Base-by-base conservation (phyloP, 345 rosid species). In the Gossypium longicalyx region DNA sequence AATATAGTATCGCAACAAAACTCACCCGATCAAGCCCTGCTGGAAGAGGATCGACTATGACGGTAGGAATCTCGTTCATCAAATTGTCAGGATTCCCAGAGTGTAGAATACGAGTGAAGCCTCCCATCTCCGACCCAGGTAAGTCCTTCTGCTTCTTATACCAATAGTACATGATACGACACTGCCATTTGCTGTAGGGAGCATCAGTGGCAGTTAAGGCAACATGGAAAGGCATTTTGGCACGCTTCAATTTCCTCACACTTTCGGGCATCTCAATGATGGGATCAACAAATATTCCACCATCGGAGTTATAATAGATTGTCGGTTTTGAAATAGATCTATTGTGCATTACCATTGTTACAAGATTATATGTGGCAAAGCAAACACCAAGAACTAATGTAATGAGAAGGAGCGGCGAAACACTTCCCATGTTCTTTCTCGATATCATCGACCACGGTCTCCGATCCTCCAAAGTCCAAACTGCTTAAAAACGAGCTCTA, bases 101-200 rank as follows among this genome's bases (percentile, higher is more conserved):
- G 79, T 94, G 98, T 87, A 94, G 83, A 77, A 94, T 80, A 19
- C 98, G 88, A 2, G 97, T 92, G 67, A 94, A 94, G 67, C 95
- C 91, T n/a, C 98, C 98, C 95, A 94, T 91, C 59, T 89, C 95
- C 0, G 97, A 94, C 56, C 91, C 91, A 25, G 93, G 97, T 83
- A 79, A 80, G 76, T 86, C 84, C 84, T 84, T 94, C 75, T 79
- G 78, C 88, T 86, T 88, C 76, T 86, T 91, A 79, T 94, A 94
- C 97, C 97, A 94, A 71, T 94, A 94, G 78, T 92, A 89, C 97
- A 92, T 91, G 0, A 94, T 89, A 70, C 97, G 95, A 83, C 97
- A 89, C 80, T 94, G 98, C 98, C 98, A 92, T 78, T 89, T 88
- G 79, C 90, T 92, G 79, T 94, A 94, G 64, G 87, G 80, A 56